Evolutionary conservation across 2,329 filamentous ascomycete genomes (phyloP), one percentile per base, ranked within the genome.

Genomic region (Tolypocladium paradoxum): DNA sequence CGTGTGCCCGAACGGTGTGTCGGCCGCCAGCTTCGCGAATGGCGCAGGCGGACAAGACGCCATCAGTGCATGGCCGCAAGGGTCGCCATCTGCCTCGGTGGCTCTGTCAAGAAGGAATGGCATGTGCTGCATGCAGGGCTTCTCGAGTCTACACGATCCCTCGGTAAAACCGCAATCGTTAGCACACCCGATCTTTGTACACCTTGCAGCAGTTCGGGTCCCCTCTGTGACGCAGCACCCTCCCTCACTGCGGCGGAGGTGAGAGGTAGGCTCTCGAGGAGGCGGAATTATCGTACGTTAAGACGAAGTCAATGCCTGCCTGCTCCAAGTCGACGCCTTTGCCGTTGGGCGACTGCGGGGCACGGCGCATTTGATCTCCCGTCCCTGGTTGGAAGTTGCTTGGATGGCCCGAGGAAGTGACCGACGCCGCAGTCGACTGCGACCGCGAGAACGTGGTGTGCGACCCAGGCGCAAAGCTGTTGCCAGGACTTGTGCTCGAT

Each of bases 61-160:
- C 92, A 97, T 97, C 60, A 97, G 76, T 5, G 89, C 91, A 68
- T 99, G 93, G 40, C 92, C 93, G 58, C 88, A 92, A 43, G 88
- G 77, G 54, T 86, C 82, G 59, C 79, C 79, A 58, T 86, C 85
- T 51, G 79, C 74, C 53, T 82, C 75, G 60, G 66, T 71, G 52
- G 75, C 71, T 61, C 77, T 73, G 62, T 83, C 84, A 60, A 91
- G 75, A 56, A 95, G 77, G 71, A 85, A 88, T 61, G 90, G 88
- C 72, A 92, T 79, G 70, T 96, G 90, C 61, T 90, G 84, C 81
- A 95, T 95, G 76, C 93, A 97, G 51, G 91, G 89, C 67, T 86
- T 87, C 75, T 96, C 91, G 69, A 95, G 87, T 66, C 79, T 88
- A 86, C 78, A 79, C 62, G 59, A 69, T 54, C 58, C 58, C 61